A percentile compares a stretch with the other conserved stretches of the same genome.
Conservation (phyloP, 495 filamentous ascomycete genomes). For the Aspergillus egyptiacus region DNA sequence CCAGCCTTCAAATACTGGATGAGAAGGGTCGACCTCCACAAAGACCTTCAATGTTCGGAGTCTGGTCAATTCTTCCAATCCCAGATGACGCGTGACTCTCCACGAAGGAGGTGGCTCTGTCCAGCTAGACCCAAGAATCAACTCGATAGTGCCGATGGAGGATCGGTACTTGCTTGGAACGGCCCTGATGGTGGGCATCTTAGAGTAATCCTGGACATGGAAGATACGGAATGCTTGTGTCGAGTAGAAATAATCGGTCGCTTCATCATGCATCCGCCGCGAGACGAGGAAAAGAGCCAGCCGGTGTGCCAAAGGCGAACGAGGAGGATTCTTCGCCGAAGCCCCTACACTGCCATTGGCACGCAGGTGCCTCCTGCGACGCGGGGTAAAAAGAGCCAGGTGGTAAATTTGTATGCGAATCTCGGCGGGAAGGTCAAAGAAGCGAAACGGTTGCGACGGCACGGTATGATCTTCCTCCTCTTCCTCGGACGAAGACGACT, state of each 20-base stretch:
- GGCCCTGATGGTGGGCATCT: conserved; percentile 44
- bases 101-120: conserved; percentile 66
- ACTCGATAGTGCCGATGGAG: conserved; percentile 61
- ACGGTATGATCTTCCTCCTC: conserved; percentile 9
- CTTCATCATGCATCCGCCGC: conserved; percentile 62
- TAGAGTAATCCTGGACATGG: conserved; percentile 62
- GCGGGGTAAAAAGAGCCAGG: conserved; percentile 50
- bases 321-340: conserved; percentile 59
- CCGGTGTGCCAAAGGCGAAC: conserved; percentile 43
- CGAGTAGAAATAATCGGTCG: conserved; percentile 68
- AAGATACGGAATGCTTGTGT: conserved; percentile 73
- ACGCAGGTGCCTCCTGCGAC: conserved; percentile 24
- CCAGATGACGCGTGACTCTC: conserved; percentile 60
- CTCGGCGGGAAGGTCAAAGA: conserved; percentile 73
- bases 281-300: conserved; percentile 58
- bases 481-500: conserved; percentile 15
- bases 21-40: conserved; percentile 71
- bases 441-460: conserved; percentile 50
- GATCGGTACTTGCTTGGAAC: conserved; percentile 57
- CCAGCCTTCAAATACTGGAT: conserved; percentile 67
- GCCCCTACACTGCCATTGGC: conserved; percentile 57
- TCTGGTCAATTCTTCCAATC: conserved; percentile 56
- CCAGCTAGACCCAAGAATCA: conserved; percentile 79
- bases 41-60: conserved; percentile 65
- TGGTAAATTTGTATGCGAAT: conserved; percentile 67